Conservation (phyloP, 2,329 filamentous ascomycete species). For the Aspergillus neotritici region DNA sequence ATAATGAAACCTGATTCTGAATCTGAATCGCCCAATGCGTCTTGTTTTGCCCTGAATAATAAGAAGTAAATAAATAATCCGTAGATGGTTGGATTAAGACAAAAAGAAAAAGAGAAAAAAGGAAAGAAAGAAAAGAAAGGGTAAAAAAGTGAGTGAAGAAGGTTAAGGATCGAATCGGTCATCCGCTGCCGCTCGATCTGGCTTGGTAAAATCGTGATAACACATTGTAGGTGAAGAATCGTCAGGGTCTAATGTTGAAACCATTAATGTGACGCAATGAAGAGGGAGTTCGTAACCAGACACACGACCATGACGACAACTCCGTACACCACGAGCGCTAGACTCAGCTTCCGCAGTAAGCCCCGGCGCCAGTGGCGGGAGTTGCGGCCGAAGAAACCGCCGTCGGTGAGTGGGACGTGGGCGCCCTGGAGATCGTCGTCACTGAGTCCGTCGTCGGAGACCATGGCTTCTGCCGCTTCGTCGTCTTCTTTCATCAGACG, state of each 20-base stretch:
- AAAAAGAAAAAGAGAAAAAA: neutral
- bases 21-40: too few relatives aligned
- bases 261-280: conserved; percentile 57
- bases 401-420: conserved; percentile 47
- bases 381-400: conserved; percentile 54
- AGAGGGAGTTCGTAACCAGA: conserved; percentile 77
- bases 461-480: conserved; percentile 54
- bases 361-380: conserved; percentile 59
- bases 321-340: conserved; percentile 77
- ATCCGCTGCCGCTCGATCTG: neutral
- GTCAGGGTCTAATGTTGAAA: neutral
- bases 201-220: conserved; percentile 1
- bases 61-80: too few relatives aligned
- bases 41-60: too few relatives aligned
- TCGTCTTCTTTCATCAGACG: conserved; percentile 86
- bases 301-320: conserved; percentile 84
- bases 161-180: neutral
- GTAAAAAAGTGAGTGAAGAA: neutral
- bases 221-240: neutral
- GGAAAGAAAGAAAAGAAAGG: neutral
- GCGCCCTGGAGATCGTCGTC: conserved; percentile 33
- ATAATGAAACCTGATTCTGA: too few relatives aligned
- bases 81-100: neutral
- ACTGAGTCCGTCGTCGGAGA: conserved; percentile 33
- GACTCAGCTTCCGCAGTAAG: conserved; percentile 63